Percentiles rank a stretch among this genome's conserved stretches.
Evolutionary conservation across 139 green algal species (phyloP).

Genomic region (Picochlorum sp.): DNA sequence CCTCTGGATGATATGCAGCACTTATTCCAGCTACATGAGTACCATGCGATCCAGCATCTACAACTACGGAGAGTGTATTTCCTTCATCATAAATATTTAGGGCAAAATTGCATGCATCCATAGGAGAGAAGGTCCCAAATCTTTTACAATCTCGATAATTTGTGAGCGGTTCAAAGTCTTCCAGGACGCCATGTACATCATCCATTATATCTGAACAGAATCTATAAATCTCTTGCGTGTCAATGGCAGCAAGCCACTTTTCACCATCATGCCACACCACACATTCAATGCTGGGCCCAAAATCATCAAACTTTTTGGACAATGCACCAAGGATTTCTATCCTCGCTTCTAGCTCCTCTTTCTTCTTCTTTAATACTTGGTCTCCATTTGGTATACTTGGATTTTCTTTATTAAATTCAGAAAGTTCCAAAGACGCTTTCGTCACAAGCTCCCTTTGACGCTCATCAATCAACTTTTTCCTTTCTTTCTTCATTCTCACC

Average conservation of each 20-base stretch:
- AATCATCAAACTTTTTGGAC: slow-evolving; percentile 27
- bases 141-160: slow-evolving; percentile 32
- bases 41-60: slow-evolving; percentile 71
- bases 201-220: not conserved
- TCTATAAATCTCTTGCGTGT: slow-evolving; percentile 53
- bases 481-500: slow-evolving; percentile 31
- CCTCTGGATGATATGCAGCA: slow-evolving; percentile 68
- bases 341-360: slow-evolving; percentile 58
- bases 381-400: not conserved
- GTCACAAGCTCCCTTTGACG: slow-evolving; percentile 36
- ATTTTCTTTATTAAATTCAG: not conserved
- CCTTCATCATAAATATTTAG: slow-evolving; percentile 78
- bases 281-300: slow-evolving; percentile 56
- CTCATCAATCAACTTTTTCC: slow-evolving; percentile 51
- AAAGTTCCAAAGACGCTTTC: slow-evolving; percentile 31
- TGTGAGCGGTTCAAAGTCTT: slow-evolving; percentile 51
- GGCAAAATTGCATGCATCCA: slow-evolving; percentile 70
- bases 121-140: slow-evolving; percentile 39
- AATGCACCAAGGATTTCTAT: slow-evolving; percentile 34
- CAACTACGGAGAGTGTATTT: slow-evolving; percentile 62
- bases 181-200: slow-evolving; percentile 21
- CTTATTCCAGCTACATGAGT: slow-evolving; percentile 85
- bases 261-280: slow-evolving; percentile 86
- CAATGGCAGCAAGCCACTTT: slow-evolving; percentile 64
- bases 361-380: not conserved